A percentile compares a stretch with the other conserved stretches of the same genome.
Conservation (phyloP, 208 protist genomes). For the Spongospora subterranea region DNA sequence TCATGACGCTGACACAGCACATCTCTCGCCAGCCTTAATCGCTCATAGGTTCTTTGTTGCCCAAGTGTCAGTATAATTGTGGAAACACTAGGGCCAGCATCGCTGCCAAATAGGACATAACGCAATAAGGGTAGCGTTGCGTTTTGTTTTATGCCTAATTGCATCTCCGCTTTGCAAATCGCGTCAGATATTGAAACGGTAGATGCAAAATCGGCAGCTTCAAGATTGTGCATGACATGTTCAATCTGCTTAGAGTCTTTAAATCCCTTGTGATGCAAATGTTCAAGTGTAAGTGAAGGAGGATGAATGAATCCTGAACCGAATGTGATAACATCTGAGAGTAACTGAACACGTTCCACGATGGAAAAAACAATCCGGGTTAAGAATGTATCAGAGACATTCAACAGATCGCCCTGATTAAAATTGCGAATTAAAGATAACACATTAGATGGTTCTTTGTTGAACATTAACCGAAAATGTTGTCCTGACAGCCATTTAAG, state of each 20-base stretch:
- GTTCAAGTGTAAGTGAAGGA: background rate
- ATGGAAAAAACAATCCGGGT: background rate
- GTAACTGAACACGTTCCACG: conserved; percentile 6
- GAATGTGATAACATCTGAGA: background rate
- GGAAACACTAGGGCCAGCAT: background rate
- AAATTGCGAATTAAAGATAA: background rate
- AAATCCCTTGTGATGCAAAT: background rate
- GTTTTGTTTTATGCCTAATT: background rate
- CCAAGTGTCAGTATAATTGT: background rate
- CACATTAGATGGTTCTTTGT: background rate
- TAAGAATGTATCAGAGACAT: background rate
- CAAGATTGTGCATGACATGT: background rate
- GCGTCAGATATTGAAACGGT: background rate
- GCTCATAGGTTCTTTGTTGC: background rate
- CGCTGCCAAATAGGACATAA: background rate
- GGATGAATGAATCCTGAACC: background rate
- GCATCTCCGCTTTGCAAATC: no score
- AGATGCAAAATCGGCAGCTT: background rate
- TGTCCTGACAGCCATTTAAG: conserved; percentile 7
- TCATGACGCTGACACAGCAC: no score
- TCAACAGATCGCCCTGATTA: background rate
- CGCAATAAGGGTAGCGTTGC: background rate
- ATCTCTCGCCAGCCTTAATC: no score
- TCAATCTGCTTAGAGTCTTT: no score
- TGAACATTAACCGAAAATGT: conserved; percentile 1